Base-by-base conservation (phyloP, 306 rosid genomes). In the Spatholobus suberectus region DNA sequence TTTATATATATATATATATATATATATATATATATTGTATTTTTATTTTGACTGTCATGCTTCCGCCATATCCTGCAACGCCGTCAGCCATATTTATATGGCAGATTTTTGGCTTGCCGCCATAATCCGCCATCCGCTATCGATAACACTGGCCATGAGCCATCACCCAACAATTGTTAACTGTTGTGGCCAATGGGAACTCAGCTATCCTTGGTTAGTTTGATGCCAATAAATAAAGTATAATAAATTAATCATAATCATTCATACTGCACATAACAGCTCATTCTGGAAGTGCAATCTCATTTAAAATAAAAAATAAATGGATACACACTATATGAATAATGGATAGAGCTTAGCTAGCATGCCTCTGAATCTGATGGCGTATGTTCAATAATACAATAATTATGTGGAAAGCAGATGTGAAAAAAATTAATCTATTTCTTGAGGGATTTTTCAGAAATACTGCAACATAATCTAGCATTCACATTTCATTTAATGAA, bases 361-460 rank as follows among this genome's bases (percentile, higher is more conserved):
- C 74, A 72, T 21, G 55, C 74, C 43, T 61, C 58, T 44, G 41
- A 46, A 23, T 27, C 23, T 63, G 24, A 41, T 57, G 18, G 12
- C 5, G 11, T 40, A 26, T 18, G 51, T 80, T 55, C 57, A 44
- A 14, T 47, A 47, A 67, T 47, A 20, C 32, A 54, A 57, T 5
- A 65, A 40, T 6, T 75, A 82, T 37, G 66, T 34, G 70, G 62
- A 75, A 57, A 70, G 11, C 12, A 5, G 58, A 52, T 15, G 29
- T 17, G 26, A 27, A 66, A 49, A 71, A 52, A 65, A 47, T 5
- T 10, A 41, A 38, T 49, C 18, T 32, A 21, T 46, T 41, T 54
- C 38, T 41, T n/a, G 75, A 62, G 37, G 55, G 80, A 62, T 35
- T 70, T 59, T 70, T 34, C 34, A 51, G 55, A 70, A 76, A 69